phyloP scores from a whole-genome alignment of 169 alveolate genomes.

The Plasmodium sp. region DNA sequence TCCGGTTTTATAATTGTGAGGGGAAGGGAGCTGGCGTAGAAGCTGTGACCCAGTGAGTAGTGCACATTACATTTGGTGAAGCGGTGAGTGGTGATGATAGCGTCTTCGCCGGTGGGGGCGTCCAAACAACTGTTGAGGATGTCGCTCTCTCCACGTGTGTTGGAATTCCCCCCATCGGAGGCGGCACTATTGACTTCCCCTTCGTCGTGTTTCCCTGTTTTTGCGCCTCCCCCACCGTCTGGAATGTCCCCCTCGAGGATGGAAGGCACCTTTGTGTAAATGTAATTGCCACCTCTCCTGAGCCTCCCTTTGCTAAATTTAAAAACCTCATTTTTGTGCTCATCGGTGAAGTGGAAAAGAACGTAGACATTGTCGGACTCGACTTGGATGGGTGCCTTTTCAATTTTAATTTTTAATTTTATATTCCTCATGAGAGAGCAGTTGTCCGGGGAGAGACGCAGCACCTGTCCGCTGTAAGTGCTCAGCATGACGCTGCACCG shows the following conservation, averaged over 20 bases:
- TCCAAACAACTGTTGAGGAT: background rate
- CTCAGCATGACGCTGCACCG: background rate
- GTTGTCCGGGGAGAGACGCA: slow-evolving; percentile 14
- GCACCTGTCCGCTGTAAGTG: slow-evolving; percentile 29
- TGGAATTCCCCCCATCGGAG: background rate
- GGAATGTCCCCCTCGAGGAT: background rate
- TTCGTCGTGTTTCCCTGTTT: background rate
- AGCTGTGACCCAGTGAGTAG: slow-evolving; percentile 10
- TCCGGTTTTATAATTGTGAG: slow-evolving; percentile 58
- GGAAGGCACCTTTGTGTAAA: slow-evolving; percentile 13
- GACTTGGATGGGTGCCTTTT: slow-evolving; percentile 37
- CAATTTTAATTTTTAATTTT: slow-evolving; percentile 39
- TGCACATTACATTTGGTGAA: slow-evolving; percentile 23
- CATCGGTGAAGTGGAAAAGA: slow-evolving; percentile 10
- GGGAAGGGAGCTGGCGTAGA: slow-evolving; percentile 13
- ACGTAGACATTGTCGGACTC: slow-evolving; percentile 1
- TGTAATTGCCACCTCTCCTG: slow-evolving; percentile 15
- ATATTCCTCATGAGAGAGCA: slow-evolving; percentile 26
- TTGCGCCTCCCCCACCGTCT: background rate
- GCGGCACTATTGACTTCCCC: background rate
- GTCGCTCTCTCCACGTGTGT: background rate
- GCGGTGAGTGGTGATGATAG: background rate
- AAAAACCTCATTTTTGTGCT: slow-evolving; percentile 4
- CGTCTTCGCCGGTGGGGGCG: background rate
- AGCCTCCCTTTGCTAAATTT: slow-evolving; percentile 23